Base-by-base conservation (phyloP, 2,329 filamentous ascomycete genomes). In the Clonostachys rhizophaga region DNA sequence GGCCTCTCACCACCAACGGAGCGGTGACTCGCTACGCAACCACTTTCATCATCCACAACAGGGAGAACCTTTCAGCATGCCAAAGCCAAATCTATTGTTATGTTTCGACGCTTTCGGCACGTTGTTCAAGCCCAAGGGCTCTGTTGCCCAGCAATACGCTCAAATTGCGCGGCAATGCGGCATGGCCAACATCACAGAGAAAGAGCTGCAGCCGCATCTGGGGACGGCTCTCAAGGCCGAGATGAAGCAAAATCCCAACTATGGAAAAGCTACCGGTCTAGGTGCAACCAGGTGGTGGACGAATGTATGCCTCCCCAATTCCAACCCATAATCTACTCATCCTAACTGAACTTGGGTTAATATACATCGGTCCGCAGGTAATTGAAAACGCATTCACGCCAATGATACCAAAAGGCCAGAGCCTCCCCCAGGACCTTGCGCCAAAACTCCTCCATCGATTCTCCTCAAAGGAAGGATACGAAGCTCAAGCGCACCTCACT, bases 31-130 rank as follows among this genome's bases (percentile, higher is more conserved):
- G 24, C 24, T 30, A 30, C 24, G 8, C 24, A 30, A 30, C 2
- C 24, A 30, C 9, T 9, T 30, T 30, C 24, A 30, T 3, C 24
- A 30, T 10, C 24, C 24, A 30, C 9, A 30, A 4, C 24, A 30
- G 8, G 9, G 24, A 10, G 24, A 30, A 4, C 24, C 24, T 10
- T 30, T 30, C 24, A 30, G 24, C 24, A 30, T 30, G 24, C 24
- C 24, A 79, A 50, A 30, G 24, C 24, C 24, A 30, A 30, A 30
- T 30, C 67, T 85, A 3, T 62, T 85, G 1, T 60, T 85, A 2
- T 81, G 78, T 50, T 78, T 86, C 46, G 82, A 86, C 58, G 82
- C 81, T 5, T 85, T 84, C 53, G 80, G 78, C n/a, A 86, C 82
- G 1, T 65, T 86, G 3, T 84, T 83, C 61, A 65, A 61, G 11